Percentiles rank a stretch among this genome's conserved stretches.
phyloP scores from a whole-genome alignment of 163 green algal genomes.

The Trebouxia gelatinosa region DNA sequence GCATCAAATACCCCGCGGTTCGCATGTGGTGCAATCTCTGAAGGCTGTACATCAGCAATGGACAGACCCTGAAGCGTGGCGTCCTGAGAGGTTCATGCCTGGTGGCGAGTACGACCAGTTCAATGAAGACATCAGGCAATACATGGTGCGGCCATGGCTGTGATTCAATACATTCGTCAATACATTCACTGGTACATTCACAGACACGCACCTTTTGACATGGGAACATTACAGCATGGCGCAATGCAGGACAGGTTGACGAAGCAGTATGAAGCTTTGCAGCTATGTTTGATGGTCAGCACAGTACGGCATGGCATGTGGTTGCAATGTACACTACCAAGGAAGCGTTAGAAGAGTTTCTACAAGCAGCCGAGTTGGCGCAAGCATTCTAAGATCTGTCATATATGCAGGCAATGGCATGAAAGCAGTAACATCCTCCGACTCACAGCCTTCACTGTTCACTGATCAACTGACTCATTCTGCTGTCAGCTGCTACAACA shows the following conservation, averaged over 20 bases:
- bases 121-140: conserved; percentile 74
- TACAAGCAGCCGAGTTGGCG: too few relatives aligned
- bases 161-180: not conserved
- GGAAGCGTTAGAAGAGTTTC: too few relatives aligned
- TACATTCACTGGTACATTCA: not conserved
- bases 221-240: not conserved
- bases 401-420: too few relatives aligned
- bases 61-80: conserved; percentile 69
- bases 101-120: conserved; percentile 87
- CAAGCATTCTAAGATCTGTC: not conserved
- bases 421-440: too few relatives aligned
- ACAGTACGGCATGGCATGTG: too few relatives aligned
- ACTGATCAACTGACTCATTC: too few relatives aligned
- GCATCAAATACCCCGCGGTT: conserved; percentile 66
- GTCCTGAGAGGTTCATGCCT: conserved; percentile 85
- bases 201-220: too few relatives aligned
- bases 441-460: too few relatives aligned
- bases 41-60: conserved; percentile 82
- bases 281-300: too few relatives aligned
- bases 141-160: conserved; percentile 46
- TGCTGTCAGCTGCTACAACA: too few relatives aligned
- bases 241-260: not conserved
- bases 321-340: too few relatives aligned
- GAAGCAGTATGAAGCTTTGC: not conserved
- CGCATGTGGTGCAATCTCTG: conserved; percentile 69